Base-by-base conservation (phyloP, 169 alveolate genomes). In the Babesia bigemina region DNA sequence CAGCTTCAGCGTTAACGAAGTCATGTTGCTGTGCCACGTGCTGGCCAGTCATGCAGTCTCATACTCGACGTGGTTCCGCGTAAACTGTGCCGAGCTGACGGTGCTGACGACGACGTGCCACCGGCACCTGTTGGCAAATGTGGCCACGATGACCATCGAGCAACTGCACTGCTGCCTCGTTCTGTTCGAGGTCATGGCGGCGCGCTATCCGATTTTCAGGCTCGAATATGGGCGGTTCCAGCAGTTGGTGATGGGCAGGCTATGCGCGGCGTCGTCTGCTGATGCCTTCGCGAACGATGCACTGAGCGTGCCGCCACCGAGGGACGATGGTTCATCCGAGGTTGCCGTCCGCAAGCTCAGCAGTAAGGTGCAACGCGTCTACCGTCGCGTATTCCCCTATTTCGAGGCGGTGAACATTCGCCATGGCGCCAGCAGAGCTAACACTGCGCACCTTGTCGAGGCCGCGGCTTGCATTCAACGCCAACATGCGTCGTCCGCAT, bases 21-120 rank as follows among this genome's bases (percentile, higher is more conserved):
- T 77, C 21, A 24, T 77, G 58, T 42, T 65, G 36, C 55, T 69
- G 44, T 52, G 55, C n/a, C 29, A 56, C 63, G 59, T 79, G 17
- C 24, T 63, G 49, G 58, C 78, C 19, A 55, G 39, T 12, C 65
- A 65, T 22, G 74, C 59, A 12, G 65, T 22, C 16, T 48, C 63
- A 4, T 77, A 77, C 22, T 17, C 78, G 8, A 39, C 42, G 24
- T 77, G 86, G 86, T 77, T 67, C 86, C 56, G 50, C 36, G 86
- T 57, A n/a, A 66, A 70, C 62, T 49, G 52, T 8, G 48, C 26
- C 8, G 74, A 77, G 9, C 45, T 77, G 28, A 77, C 47, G 24
- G 56, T 42, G 39, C 45, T 71, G 39, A 33, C 66, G 26, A 60
- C 48, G 56, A 63, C 61, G 16, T 77, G 74, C 59, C 72, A 77